phyloP scores from a whole-genome alignment of 1,284 basidiomycete species.

The Apiotrichum montevideense region DNA sequence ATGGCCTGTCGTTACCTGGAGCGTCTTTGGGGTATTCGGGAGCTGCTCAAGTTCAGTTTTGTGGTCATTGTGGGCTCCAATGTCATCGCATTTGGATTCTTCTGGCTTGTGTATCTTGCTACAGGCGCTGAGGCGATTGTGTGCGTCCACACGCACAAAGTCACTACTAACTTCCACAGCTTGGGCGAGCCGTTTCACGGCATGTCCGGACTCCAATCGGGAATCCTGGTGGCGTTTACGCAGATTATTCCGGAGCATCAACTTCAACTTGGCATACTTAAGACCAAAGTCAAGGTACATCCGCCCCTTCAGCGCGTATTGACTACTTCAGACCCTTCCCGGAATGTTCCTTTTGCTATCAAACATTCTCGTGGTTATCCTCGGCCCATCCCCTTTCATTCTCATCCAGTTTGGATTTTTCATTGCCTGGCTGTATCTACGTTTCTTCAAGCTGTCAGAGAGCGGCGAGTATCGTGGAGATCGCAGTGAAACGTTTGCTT shows the following conservation, averaged over 20 bases:
- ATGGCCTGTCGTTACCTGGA: conserved; percentile 84
- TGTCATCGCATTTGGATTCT: conserved; percentile 68
- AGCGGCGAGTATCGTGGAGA: conserved; percentile 61
- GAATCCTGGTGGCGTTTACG: conserved; percentile 88
- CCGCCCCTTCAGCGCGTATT: not conserved
- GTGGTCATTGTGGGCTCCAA: conserved; percentile 76
- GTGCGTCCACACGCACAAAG: conserved; percentile 32
- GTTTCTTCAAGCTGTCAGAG: conserved; percentile 87
- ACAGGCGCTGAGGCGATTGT: conserved; percentile 49
- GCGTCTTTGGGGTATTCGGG: conserved; percentile 81
- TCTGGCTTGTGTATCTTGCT: conserved; percentile 42
- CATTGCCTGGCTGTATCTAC: conserved; percentile 85
- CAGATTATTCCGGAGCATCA: conserved; percentile 97
- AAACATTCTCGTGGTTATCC: conserved; percentile 77
- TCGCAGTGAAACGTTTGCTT: conserved; percentile 91
- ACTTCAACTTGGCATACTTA: conserved; percentile 82
- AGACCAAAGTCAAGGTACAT: conserved; percentile 78
- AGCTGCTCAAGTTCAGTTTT: conserved; percentile 77
- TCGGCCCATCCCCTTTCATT: conserved; percentile 89
- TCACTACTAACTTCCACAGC: conserved; percentile 49
- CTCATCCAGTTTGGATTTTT: conserved; percentile 98
- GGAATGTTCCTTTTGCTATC: conserved; percentile 91
- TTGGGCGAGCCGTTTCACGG: conserved; percentile 87
- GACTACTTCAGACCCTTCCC: conserved; percentile 62
- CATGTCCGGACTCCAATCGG: conserved; percentile 83